These are phyloP conservation scores for Astragalus membranaceus DNA, from an alignment of 306 rosid genomes.

Conservation along the genomic window DNA sequence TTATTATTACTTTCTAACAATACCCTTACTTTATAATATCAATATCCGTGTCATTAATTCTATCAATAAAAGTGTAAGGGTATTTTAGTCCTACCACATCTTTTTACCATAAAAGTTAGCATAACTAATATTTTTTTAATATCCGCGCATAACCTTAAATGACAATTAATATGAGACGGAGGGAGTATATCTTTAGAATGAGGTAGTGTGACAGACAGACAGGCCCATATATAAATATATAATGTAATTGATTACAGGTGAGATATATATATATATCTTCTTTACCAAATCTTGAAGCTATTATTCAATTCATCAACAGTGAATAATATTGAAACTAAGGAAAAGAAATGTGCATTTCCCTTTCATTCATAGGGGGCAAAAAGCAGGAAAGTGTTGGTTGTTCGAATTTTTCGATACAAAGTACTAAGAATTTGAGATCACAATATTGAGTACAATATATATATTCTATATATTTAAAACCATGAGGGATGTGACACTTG, in stretches of 20 bases:
- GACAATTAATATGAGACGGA: too few species aligned
- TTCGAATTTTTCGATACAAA: conserved; percentile 41
- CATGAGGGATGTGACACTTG: conserved; percentile 36
- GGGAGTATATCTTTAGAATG: neutral
- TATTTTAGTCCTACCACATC: too few species aligned
- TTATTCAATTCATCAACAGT: neutral
- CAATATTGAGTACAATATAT: neutral
- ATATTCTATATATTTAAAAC: neutral
- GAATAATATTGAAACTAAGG: conserved; percentile 15
- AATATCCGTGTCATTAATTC: too few species aligned
- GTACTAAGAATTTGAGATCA: conserved; percentile 38
- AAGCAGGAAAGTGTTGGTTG: conserved; percentile 42
- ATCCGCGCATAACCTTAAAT: too few species aligned
- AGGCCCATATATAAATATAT: neutral
- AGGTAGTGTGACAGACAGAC: neutral
- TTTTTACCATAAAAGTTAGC: too few species aligned
- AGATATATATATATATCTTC: conserved; percentile 19
- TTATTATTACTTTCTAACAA: too few species aligned
- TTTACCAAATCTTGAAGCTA: conserved; percentile 19
- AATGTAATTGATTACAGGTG: conserved; percentile 19
- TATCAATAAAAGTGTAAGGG: too few species aligned
- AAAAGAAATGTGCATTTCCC: conserved; percentile 20
- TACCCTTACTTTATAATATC: too few species aligned
- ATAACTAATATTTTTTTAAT: too few species aligned
- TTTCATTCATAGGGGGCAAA: conserved; percentile 38